Base-by-base conservation (phyloP, 2,329 filamentous ascomycete species). In the Ramularia endophylla region DNA sequence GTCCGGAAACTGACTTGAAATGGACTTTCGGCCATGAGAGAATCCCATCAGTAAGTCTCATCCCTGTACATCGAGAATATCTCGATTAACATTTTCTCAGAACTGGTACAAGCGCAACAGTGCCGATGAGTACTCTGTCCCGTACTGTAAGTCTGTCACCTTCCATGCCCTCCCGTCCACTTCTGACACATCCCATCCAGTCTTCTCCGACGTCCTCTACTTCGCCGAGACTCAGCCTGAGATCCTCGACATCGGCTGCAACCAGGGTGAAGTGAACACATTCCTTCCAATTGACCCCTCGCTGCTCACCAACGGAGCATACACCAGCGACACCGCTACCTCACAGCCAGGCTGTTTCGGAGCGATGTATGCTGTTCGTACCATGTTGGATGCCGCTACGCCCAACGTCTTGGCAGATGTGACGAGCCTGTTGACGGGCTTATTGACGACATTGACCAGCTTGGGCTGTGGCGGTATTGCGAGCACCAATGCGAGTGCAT, bases 281-380 rank as follows among this genome's bases (percentile, higher is more conserved):
- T 65, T 60, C 53, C 52, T 53, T 20, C 48, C 51, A 16, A 40
- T 67, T 45, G 54, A 65, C 47, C 36, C 62, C 8, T 46, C 36
- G 8, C 49, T 60, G 31, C 41, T 70, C 12, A 65, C 64, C 27
- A 59, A 56, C 38, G 66, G 66, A 18, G 62, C 73, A 0, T 66
- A 69, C 42, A 73, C n/a, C n/a, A n/a, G n/a, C n/a, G n/a, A n/a
- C n/a, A n/a, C n/a, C n/a, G n/a, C n/a, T n/a, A n/a, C n/a, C n/a
- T n/a, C n/a, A n/a, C n/a, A n/a, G n/a, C n/a, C n/a, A n/a, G n/a
- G n/a, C 20, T 60, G 56, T 47, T 58, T 58, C 47, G 53, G 45
- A n/a, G 25, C 37, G 11, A 46, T 46, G 38, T 57, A 52, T 36
- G 49, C 49, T 12, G 38, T 43, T 22, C 49, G 5, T 44, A 17